Base-by-base conservation (phyloP, 306 rosid species). In the Canavalia gladiata region DNA sequence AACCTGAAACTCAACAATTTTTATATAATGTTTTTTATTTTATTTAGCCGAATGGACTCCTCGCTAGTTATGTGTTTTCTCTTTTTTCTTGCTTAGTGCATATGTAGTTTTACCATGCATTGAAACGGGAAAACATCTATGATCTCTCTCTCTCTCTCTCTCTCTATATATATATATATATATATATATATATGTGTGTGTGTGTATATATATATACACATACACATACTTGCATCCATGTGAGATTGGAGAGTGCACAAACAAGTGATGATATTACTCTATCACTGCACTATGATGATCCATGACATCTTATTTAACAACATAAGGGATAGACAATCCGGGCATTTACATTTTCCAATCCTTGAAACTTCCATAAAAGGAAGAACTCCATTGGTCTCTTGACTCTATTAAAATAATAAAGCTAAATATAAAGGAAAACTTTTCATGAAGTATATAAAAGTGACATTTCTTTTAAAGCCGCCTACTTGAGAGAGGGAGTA, bases 311-410 rank as follows among this genome's bases (percentile, higher is more conserved):
- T 75, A 35, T 75, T 75, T 70, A 42, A 77, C 84, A 71, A 64
- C 77, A 60, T 67, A 71, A 64, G 13, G 57, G 56, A 67, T 39
- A 5, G 63, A 77, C 79, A 77, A 39, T 47, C 29, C 68, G 13
- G 11, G 31, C 54, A 25, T 8, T 75, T 54, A 13, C 59, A 47
- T 33, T 60, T 50, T 62, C 37, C 75, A 80, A 8, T 74, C 76
- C 81, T 82, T 74, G 58, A 81, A 81, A 66, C 81, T 83, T 81
- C 83, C 78, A 74, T 56, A 70, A 78, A 68, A 78, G 70, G 86
- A 56, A 81, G 66, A 60, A 4, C n/a, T 54, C 45, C 51, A 30
- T 8, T 45, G 74, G 47, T 57, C 45, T 49, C 75, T 65, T 50
- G 8, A 50, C 18, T 50, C 45, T 62, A n/a, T 69, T 55, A 33